Evolutionary conservation across 805 yeast species (phyloP).

Genomic region (Nematodospora valgi): DNA sequence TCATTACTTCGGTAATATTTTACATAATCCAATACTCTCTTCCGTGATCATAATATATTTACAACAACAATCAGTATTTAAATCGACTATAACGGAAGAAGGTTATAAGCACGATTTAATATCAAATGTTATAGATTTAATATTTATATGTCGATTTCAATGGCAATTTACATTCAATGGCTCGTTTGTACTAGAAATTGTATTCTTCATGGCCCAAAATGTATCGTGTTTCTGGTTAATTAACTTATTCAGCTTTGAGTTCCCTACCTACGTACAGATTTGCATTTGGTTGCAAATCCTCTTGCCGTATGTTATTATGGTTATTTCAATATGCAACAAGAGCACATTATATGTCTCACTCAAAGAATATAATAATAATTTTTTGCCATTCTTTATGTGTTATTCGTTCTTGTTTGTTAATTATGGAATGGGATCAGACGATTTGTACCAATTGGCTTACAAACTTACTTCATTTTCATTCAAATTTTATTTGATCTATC

Average conservation of each 20-base stretch:
- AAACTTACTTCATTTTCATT: conserved; percentile 20
- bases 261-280: neutral
- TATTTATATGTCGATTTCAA: conserved; percentile 27
- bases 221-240: conserved; percentile 11
- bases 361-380: conserved; percentile 29
- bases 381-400: conserved; percentile 31
- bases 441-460: conserved; percentile 11
- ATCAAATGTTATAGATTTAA: conserved; percentile 23
- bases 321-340: neutral
- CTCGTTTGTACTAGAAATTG: conserved; percentile 15
- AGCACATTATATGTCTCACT: conserved; percentile 11
- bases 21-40: conserved; percentile 21
- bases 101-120: conserved; percentile 15
- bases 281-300: conserved; percentile 11
- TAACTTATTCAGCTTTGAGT: neutral
- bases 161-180: conserved; percentile 9
- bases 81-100: neutral
- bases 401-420: conserved; percentile 30
- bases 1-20: conserved; percentile 13
- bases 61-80: neutral
- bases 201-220: conserved; percentile 20
- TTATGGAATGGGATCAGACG: too few species aligned
- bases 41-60: conserved; percentile 10
- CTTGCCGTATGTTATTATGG: conserved; percentile 13
- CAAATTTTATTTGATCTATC: conserved; percentile 33